A percentile compares a stretch with the other conserved stretches of the same genome.
Evolutionary conservation across 129 eudicot genomes (phyloP).

Genomic region (Lonicera japonica): DNA sequence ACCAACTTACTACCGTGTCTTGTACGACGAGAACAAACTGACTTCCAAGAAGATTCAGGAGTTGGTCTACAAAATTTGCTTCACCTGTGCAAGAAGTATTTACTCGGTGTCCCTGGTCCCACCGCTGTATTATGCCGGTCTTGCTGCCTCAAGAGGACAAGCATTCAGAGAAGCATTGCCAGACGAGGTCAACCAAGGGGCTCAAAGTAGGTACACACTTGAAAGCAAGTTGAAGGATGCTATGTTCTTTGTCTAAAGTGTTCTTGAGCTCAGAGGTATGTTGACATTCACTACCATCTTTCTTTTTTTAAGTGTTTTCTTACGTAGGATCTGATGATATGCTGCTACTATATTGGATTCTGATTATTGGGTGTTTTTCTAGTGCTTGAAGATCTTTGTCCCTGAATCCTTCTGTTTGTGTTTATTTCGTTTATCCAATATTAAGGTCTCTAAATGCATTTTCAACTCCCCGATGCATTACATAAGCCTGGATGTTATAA

Average conservation of each 20-base stretch:
- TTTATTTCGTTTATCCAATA: too few relatives aligned
- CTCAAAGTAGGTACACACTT: constrained; percentile 14
- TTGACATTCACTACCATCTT: neutral
- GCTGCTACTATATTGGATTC: too few relatives aligned
- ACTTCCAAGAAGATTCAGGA: constrained; percentile 54
- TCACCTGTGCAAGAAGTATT: constrained; percentile 56
- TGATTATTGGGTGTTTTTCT: too few relatives aligned
- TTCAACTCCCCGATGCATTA: too few relatives aligned
- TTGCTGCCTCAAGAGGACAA: constrained; percentile 68
- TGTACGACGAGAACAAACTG: constrained; percentile 49
- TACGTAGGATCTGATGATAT: too few relatives aligned
- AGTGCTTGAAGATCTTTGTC: too few relatives aligned
- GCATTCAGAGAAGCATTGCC: constrained; percentile 43
- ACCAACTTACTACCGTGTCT: constrained; percentile 64
- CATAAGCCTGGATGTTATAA: too few relatives aligned
- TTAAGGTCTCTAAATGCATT: too few relatives aligned
- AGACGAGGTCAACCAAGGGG: constrained; percentile 14
- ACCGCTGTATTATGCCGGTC: constrained; percentile 70
- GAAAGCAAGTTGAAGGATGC: constrained; percentile 32
- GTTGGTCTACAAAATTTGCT: constrained; percentile 54
- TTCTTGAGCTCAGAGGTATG: neutral
- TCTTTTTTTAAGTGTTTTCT: too few relatives aligned
- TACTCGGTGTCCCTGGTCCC: constrained; percentile 69
- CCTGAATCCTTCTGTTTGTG: too few relatives aligned
- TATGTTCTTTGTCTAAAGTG: constrained; percentile 54